Evolutionary conservation across 148 eudicot species (phyloP).

Genomic region (Persicaria tinctoria): DNA sequence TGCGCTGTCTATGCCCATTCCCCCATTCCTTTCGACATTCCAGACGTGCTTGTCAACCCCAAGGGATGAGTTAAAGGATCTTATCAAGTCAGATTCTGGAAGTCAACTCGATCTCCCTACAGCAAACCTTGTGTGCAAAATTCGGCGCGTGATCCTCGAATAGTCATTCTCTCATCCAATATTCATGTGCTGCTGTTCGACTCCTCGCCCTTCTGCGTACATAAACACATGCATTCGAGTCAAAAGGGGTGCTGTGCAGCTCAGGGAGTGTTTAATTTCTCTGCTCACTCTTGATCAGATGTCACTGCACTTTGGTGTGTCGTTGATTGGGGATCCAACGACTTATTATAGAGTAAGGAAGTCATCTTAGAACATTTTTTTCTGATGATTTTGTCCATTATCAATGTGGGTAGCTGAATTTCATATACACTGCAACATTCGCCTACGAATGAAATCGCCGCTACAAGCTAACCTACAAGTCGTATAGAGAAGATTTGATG

Average conservation of each 20-base stretch:
- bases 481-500: too few species aligned
- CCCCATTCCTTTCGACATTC: constrained; percentile 63
- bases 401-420: too few species aligned
- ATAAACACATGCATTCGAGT: too few species aligned
- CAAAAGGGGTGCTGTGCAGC: too few species aligned
- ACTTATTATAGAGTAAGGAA: not conserved
- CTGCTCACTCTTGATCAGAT: not conserved
- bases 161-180: constrained; percentile 11
- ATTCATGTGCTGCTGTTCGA: not conserved
- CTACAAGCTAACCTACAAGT: too few species aligned
- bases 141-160: constrained; percentile 39
- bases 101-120: constrained; percentile 34
- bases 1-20: constrained; percentile 86
- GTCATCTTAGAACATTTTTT: not conserved
- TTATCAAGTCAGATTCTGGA: constrained; percentile 50
- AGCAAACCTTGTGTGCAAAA: constrained; percentile 39
- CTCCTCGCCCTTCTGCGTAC: too few species aligned
- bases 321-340: not conserved
- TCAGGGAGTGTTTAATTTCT: not conserved
- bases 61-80: constrained; percentile 67
- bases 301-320: not conserved
- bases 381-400: not conserved
- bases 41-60: constrained; percentile 79
- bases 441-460: too few species aligned
- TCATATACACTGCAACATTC: too few species aligned